Conservation (phyloP, 768 basidiomycete species). For the Serendipita indica region DNA sequence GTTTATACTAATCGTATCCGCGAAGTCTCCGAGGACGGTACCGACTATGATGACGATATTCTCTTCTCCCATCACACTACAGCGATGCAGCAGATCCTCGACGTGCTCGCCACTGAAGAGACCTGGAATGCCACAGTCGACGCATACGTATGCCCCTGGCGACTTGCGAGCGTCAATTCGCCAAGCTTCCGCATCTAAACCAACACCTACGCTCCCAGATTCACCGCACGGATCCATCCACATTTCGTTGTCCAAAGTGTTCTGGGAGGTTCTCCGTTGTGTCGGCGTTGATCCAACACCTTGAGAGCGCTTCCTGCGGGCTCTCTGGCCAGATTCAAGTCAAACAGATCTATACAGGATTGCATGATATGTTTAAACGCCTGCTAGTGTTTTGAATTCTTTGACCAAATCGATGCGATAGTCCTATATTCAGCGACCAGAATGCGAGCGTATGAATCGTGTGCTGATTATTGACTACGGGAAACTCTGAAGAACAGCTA, state of each 20-base stretch:
- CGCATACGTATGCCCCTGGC: background rate
- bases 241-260: background rate
- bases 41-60: background rate
- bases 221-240: conserved; percentile 1
- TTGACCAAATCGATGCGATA: no score
- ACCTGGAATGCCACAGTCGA: background rate
- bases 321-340: background rate
- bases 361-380: conserved; percentile 6
- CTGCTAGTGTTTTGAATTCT: conserved; percentile 1
- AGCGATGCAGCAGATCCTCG: conserved; percentile 2
- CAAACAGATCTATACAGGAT: background rate
- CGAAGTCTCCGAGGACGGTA: background rate
- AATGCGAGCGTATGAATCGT: no score
- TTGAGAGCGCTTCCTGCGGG: background rate
- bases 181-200: background rate
- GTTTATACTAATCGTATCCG: conserved; percentile 2
- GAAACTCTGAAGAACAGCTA: no score
- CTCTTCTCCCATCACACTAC: background rate
- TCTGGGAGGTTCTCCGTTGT: background rate
- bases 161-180: background rate
- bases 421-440: no score
- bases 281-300: conserved; percentile 3
- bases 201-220: conserved; percentile 3
- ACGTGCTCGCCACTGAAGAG: background rate
- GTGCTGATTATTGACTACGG: no score